These are phyloP conservation scores for Crotalaria pallida DNA, from an alignment of 306 rosid genomes.

Conservation along the genomic window DNA sequence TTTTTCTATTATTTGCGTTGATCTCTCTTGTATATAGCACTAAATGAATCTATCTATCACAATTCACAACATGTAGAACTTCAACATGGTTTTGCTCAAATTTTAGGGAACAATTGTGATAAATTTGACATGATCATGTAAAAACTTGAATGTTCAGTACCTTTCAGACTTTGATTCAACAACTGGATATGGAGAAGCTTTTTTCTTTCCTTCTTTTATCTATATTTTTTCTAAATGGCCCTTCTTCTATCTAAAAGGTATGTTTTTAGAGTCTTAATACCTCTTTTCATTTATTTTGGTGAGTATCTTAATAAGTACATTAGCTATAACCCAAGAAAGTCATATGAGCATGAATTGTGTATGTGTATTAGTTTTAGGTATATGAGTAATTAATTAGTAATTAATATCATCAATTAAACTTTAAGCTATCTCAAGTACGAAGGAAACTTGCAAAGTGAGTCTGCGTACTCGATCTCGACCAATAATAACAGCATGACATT, in stretches of 20 bases:
- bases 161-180: slow-evolving; percentile 24
- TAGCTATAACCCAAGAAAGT: background rate
- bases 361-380: background rate
- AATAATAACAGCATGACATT: too few relatives aligned
- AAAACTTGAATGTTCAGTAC: slow-evolving; percentile 2
- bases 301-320: background rate
- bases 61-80: background rate
- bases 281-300: background rate
- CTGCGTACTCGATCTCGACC: too few relatives aligned
- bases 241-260: slow-evolving; percentile 4
- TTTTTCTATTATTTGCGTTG: slow-evolving; percentile 26
- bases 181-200: background rate
- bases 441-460: background rate
- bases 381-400: background rate
- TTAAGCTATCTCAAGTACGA: background rate
- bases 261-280: slow-evolving; percentile 10
- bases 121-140: slow-evolving; percentile 14
- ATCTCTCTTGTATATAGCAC: background rate
- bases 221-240: too few relatives aligned
- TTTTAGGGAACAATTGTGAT: slow-evolving; percentile 27
- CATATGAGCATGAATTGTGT: background rate
- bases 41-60: background rate
- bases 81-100: slow-evolving; percentile 30
- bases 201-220: slow-evolving; percentile 7
- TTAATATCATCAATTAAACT: background rate